Evolutionary conservation across 1,284 basidiomycete genomes (phyloP).

Genomic region (Rhodotorula sp.): DNA sequence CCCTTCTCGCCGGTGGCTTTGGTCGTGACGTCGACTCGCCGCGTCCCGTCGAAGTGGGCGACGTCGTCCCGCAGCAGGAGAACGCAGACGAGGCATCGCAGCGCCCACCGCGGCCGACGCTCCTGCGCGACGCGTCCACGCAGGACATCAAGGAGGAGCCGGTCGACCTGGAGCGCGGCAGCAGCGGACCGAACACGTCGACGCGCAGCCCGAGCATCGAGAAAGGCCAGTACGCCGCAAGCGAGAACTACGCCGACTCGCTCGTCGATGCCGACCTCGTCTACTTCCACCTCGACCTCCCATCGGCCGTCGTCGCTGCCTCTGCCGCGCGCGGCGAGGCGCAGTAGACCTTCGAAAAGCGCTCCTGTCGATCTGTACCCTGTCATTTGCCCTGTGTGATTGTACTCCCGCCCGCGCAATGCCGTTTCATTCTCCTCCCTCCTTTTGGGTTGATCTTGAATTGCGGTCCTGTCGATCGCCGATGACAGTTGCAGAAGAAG

Average conservation of each 20-base stretch:
- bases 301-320: slow-evolving; percentile 69
- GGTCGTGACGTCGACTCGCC: slow-evolving; percentile 58
- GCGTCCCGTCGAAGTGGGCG: slow-evolving; percentile 66
- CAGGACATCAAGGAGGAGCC: slow-evolving; percentile 31
- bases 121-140: slow-evolving; percentile 16
- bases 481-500: no score
- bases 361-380: background rate
- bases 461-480: no score
- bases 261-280: slow-evolving; percentile 47
- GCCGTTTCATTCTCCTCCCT: no score
- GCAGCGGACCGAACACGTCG: no score
- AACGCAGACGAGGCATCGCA: slow-evolving; percentile 20
- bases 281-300: slow-evolving; percentile 84
- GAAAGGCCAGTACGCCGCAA: slow-evolving; percentile 34
- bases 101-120: slow-evolving; percentile 8
- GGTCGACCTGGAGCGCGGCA: slow-evolving; percentile 6
- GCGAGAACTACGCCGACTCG: slow-evolving; percentile 49
- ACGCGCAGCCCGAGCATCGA: slow-evolving; percentile 29
- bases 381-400: background rate
- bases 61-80: slow-evolving; percentile 62
- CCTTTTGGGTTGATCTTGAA: no score
- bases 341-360: background rate
- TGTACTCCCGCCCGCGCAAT: background rate
- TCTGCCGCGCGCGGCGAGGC: background rate
- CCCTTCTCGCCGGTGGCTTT: slow-evolving; percentile 83